Base-by-base conservation (phyloP, 2,329 filamentous ascomycete species). In the Hymenoscyphus salicellus region DNA sequence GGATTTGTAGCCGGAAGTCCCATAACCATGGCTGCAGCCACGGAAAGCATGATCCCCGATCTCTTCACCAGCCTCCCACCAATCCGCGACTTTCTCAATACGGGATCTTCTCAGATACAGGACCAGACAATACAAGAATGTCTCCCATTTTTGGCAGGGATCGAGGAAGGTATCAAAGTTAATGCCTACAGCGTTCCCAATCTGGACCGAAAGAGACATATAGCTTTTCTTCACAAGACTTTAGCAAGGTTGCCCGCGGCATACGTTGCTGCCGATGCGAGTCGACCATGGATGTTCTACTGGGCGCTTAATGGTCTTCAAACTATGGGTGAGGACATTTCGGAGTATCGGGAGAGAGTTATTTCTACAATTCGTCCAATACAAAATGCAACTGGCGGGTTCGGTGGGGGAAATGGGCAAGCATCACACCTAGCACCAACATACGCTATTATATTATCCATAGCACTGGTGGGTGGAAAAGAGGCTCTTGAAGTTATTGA, bases 371-470 rank as follows among this genome's bases (percentile, higher is more conserved):
- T 95, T 60, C 83, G 83, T 58, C 86, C 91, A 55, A 88, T 94
- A 78, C 95, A 98, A 78, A 96, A 97, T 77, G 77, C 82, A 26
- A 83, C 82, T 17, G 95, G 95, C 60, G 95, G 95, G 2, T 97
- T 97, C 76, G 95, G 93, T 61, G 95, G 94, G 68, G 93, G 95
- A n/a, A 90, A 93, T 76, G 93, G 94, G 32, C 95, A 98, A 75
- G 83, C 86, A 70, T 93, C 92, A 61, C 95, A 99, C 78, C 84
- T 95, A 70, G 95, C 95, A 64, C 89, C 91, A 57, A 92, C 91
- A 0, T 99, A 98, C 82, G 93, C 93, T 58, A 85, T 89, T 49
- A 79, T 96, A 23, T 84, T 99, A 65, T 87, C 90, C 56, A 81
- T 99, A 60, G 86, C 89, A 28, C 85, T 93, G 67, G 90, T 94